phyloP scores from a whole-genome alignment of 2,329 filamentous ascomycete genomes.

The Trichoderma sp. region DNA sequence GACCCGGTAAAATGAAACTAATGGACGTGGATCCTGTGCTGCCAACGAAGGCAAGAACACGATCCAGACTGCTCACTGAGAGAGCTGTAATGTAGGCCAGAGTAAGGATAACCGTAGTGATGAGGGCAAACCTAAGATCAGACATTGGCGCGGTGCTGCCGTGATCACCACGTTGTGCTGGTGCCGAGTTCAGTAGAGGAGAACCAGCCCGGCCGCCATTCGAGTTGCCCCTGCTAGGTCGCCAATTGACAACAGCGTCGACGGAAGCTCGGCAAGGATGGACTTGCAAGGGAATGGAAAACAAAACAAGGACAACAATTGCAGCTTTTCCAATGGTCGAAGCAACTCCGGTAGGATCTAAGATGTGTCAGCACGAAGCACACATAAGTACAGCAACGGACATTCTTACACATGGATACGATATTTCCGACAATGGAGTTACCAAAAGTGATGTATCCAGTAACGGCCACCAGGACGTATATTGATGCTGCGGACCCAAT shows the following conservation, averaged over 20 bases:
- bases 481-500: conserved; percentile 86
- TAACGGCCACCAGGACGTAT: conserved; percentile 90
- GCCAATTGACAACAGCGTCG: conserved; percentile 92
- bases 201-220: conserved; percentile 43
- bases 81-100: conserved; percentile 86
- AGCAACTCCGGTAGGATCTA: conserved; percentile 55
- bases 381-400: background rate
- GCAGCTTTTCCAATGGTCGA: conserved; percentile 93
- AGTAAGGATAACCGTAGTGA: conserved; percentile 84
- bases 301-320: conserved; percentile 94
- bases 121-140: conserved; percentile 82
- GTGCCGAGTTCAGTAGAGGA: conserved; percentile 44
- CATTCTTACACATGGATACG: conserved; percentile 78
- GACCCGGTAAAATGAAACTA: conserved; percentile 90
- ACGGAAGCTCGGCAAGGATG: conserved; percentile 95
- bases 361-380: conserved; percentile 29
- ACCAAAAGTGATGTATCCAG: conserved; percentile 94
- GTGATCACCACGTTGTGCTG: conserved; percentile 50
- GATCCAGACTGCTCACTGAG: conserved; percentile 85
- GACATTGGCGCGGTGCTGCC: conserved; percentile 67
- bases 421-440: conserved; percentile 90
- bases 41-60: conserved; percentile 92
- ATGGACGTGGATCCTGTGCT: conserved; percentile 94
- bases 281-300: conserved; percentile 92
- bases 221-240: conserved; percentile 57